Evolutionary conservation across 768 basidiomycete genomes (phyloP).

Genomic region (Arthromyces matolae): DNA sequence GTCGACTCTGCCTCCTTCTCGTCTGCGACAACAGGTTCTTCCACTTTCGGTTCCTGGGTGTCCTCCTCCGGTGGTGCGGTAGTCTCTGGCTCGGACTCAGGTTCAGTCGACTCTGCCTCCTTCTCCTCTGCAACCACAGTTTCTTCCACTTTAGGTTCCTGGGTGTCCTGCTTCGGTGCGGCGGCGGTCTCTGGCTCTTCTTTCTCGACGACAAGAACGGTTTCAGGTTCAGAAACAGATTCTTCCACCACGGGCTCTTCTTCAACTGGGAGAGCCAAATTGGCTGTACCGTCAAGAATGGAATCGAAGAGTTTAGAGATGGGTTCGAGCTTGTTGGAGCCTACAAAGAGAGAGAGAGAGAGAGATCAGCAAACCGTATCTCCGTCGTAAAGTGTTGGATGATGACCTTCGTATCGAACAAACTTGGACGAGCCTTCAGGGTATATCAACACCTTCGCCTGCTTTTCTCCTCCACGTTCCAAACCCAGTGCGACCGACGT

Average conservation of each 20-base stretch:
- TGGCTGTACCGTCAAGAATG: slow-evolving; percentile 62
- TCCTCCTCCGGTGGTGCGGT: slow-evolving; percentile 46
- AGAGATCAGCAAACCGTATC: no score
- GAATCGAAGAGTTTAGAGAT: slow-evolving; percentile 72
- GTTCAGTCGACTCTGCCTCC: slow-evolving; percentile 16
- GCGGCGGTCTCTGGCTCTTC: slow-evolving; percentile 44
- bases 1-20: slow-evolving; percentile 21
- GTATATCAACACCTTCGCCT: slow-evolving; percentile 71
- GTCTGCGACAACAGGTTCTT: slow-evolving; percentile 17
- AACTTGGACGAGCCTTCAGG: slow-evolving; percentile 53
- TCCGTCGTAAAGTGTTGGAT: background rate
- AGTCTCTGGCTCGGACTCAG: slow-evolving; percentile 50
- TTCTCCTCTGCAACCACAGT: slow-evolving; percentile 23
- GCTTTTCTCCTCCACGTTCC: slow-evolving; percentile 48
- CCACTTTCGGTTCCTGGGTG: slow-evolving; percentile 27
- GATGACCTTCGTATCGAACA: slow-evolving; percentile 63
- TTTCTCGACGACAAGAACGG: no score
- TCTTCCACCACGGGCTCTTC: slow-evolving; percentile 40
- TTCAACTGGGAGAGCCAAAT: slow-evolving; percentile 44
- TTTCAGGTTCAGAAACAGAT: slow-evolving; percentile 34
- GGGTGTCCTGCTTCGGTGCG: slow-evolving; percentile 44
- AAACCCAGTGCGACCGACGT: slow-evolving; percentile 57
- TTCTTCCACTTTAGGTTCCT: slow-evolving; percentile 25
- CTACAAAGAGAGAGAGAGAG: slow-evolving; percentile 36
- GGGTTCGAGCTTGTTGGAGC: slow-evolving; percentile 69